phyloP scores from a whole-genome alignment of 2,329 filamentous ascomycete genomes.

The Passalora sequoiae region DNA sequence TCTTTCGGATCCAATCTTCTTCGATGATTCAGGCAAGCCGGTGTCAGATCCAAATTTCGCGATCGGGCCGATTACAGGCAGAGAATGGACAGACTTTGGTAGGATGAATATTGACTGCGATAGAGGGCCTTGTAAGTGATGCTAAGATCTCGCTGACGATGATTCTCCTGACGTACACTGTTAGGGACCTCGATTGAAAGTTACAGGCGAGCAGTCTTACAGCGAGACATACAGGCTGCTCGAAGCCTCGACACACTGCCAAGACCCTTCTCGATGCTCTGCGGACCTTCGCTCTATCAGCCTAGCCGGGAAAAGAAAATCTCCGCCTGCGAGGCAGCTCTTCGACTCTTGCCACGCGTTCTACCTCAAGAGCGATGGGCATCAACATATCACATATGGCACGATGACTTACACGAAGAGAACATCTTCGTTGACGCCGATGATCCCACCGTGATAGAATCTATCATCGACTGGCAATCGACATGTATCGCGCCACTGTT shows the following conservation, averaged over 20 bases:
- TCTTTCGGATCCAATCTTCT: conserved; percentile 11
- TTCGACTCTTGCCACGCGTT: conserved; percentile 15
- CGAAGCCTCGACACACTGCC: background rate
- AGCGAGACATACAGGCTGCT: background rate
- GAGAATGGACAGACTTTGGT: conserved; percentile 32
- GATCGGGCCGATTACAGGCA: conserved; percentile 36
- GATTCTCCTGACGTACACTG: no score
- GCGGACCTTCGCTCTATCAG: conserved; percentile 36
- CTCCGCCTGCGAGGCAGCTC: conserved; percentile 26
- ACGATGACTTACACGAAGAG: conserved; percentile 37
- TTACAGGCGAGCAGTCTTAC: background rate
- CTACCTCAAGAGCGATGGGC: conserved; percentile 13
- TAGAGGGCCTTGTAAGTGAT: conserved; percentile 39
- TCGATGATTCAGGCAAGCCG: conserved; percentile 13
- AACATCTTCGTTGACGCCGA: conserved; percentile 36
- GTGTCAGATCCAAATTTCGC: conserved; percentile 30
- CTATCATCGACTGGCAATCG: conserved; percentile 37
- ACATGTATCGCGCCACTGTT: conserved; percentile 35
- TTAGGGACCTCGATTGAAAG: background rate
- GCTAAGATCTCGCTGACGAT: background rate
- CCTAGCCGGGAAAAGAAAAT: conserved; percentile 34
- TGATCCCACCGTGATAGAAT: conserved; percentile 30
- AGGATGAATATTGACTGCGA: conserved; percentile 31
- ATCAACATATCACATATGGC: conserved; percentile 28
- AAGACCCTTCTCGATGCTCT: conserved; percentile 10